These are phyloP conservation scores for Cyclocybe cylindracea DNA, from an alignment of 768 basidiomycete genomes.

Conservation along the genomic window DNA sequence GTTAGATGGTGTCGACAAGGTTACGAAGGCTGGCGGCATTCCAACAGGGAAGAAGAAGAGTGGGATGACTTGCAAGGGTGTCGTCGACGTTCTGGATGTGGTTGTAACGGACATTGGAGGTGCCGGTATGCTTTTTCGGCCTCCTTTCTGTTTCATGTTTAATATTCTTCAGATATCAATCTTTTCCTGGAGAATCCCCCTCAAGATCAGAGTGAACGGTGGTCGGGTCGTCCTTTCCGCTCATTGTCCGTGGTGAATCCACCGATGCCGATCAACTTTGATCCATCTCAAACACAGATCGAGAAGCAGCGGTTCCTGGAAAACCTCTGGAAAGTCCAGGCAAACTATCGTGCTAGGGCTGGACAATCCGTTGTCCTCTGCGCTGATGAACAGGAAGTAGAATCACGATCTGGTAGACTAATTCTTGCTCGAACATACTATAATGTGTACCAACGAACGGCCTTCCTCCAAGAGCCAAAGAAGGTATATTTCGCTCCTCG, in stretches of 20 bases:
- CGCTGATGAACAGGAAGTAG: slow-evolving; percentile 76
- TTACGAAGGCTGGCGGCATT: slow-evolving; percentile 63
- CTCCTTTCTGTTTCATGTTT: neutral
- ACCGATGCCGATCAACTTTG: slow-evolving; percentile 63
- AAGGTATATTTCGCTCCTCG: slow-evolving; percentile 55
- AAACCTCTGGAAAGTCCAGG: slow-evolving; percentile 89
- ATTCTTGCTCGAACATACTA: slow-evolving; percentile 82
- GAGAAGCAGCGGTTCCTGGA: slow-evolving; percentile 86
- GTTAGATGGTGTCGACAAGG: slow-evolving; percentile 75
- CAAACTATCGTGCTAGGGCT: slow-evolving; percentile 68
- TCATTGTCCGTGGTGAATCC: slow-evolving; percentile 78
- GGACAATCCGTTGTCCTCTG: slow-evolving; percentile 75
- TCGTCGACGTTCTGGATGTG: slow-evolving; percentile 83
- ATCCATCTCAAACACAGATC: slow-evolving; percentile 59
- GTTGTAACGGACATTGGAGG: slow-evolving; percentile 85
- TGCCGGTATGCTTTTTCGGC: slow-evolving; percentile 55
- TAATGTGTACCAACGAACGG: slow-evolving; percentile 84
- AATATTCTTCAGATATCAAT: slow-evolving; percentile 67
- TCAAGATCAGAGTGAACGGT: slow-evolving; percentile 78
- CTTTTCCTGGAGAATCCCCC: slow-evolving; percentile 84
- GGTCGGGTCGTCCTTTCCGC: slow-evolving; percentile 87
- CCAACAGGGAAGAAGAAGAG: slow-evolving; percentile 72
- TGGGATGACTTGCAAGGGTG: slow-evolving; percentile 81
- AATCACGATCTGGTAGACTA: slow-evolving; percentile 57
- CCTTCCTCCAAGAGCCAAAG: slow-evolving; percentile 74